phyloP scores from a whole-genome alignment of 768 basidiomycete genomes.

The Pilatotrama ljubarskyi region DNA sequence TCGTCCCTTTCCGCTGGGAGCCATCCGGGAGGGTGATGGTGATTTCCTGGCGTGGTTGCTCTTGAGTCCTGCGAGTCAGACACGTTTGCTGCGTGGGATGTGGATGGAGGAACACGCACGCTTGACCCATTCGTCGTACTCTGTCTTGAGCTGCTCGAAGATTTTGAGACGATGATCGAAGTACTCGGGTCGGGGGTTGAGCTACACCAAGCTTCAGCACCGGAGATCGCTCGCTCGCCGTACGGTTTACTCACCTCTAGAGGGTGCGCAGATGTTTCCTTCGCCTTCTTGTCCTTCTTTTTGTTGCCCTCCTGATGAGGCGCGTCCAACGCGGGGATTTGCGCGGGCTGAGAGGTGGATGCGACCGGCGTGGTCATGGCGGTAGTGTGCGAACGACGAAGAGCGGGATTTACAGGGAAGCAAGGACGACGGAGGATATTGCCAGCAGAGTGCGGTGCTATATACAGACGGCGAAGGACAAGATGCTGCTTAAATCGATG shows the following conservation, averaged over 20 bases:
- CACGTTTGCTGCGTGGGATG: neutral
- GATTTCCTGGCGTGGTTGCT: slow-evolving; percentile 83
- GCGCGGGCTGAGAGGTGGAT: slow-evolving; percentile 55
- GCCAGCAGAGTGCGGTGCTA: slow-evolving; percentile 14
- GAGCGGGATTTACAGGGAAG: slow-evolving; percentile 20
- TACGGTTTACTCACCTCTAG: slow-evolving; percentile 67
- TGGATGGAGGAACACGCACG: slow-evolving; percentile 44
- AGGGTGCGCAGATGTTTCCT: slow-evolving; percentile 48
- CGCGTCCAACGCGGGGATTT: slow-evolving; percentile 45
- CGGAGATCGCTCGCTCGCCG: neutral
- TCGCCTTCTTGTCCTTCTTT: slow-evolving; percentile 37
- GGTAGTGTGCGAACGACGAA: slow-evolving; percentile 23
- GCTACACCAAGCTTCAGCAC: slow-evolving; percentile 39
- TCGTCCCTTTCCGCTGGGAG: slow-evolving; percentile 75
- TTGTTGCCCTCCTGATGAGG: slow-evolving; percentile 47
- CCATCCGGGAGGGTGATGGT: slow-evolving; percentile 85
- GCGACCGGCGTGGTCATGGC: slow-evolving; percentile 57
- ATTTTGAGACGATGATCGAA: slow-evolving; percentile 89
- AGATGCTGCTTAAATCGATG: slow-evolving; percentile 31
- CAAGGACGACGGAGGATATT: slow-evolving; percentile 1
- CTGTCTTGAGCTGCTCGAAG: slow-evolving; percentile 82
- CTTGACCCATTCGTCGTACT: slow-evolving; percentile 80
- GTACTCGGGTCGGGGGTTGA: slow-evolving; percentile 82
- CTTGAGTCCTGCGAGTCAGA: slow-evolving; percentile 35
- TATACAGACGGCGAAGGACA: slow-evolving; percentile 24